Conservation (phyloP, 2,329 filamentous ascomycete species). For the Aspergillus thermomutatus region DNA sequence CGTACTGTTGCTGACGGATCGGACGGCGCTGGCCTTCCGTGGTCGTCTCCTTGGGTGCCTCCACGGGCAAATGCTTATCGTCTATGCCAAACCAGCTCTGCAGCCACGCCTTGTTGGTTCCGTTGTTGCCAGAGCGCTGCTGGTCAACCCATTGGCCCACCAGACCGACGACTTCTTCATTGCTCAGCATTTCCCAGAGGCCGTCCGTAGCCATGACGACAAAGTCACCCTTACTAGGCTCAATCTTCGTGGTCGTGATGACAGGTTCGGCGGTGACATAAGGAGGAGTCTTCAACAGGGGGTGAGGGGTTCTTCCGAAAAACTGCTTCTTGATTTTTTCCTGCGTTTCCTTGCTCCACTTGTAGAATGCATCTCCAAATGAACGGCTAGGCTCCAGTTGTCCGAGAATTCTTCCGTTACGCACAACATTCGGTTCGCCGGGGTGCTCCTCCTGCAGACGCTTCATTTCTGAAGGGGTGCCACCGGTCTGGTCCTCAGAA, state of each 20-base stretch:
- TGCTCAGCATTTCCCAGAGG: slow-evolving; percentile 98
- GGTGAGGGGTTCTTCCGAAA: slow-evolving; percentile 77
- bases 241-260: slow-evolving; percentile 86
- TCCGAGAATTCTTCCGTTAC: slow-evolving; percentile 85
- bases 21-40: slow-evolving; percentile 72
- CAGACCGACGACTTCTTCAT: slow-evolving; percentile 94
- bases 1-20: slow-evolving; percentile 88
- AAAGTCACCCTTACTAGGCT: slow-evolving; percentile 88
- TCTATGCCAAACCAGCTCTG: slow-evolving; percentile 63
- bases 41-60: slow-evolving; percentile 52
- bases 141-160: slow-evolving; percentile 96
- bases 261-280: slow-evolving; percentile 97
- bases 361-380: slow-evolving; percentile 95
- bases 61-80: slow-evolving; percentile 68
- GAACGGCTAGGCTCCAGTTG: slow-evolving; percentile 89
- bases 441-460: slow-evolving; percentile 84
- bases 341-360: slow-evolving; percentile 86
- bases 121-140: slow-evolving; percentile 49
- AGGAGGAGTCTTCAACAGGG: slow-evolving; percentile 81
- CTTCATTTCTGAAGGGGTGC: slow-evolving; percentile 77
- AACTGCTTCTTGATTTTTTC: slow-evolving; percentile 78
- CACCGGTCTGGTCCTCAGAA: slow-evolving; percentile 90
- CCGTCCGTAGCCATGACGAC: slow-evolving; percentile 95
- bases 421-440: slow-evolving; percentile 80
- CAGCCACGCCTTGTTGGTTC: slow-evolving; percentile 59